Conservation (phyloP, 768 basidiomycete species). For the Terana coerulea region DNA sequence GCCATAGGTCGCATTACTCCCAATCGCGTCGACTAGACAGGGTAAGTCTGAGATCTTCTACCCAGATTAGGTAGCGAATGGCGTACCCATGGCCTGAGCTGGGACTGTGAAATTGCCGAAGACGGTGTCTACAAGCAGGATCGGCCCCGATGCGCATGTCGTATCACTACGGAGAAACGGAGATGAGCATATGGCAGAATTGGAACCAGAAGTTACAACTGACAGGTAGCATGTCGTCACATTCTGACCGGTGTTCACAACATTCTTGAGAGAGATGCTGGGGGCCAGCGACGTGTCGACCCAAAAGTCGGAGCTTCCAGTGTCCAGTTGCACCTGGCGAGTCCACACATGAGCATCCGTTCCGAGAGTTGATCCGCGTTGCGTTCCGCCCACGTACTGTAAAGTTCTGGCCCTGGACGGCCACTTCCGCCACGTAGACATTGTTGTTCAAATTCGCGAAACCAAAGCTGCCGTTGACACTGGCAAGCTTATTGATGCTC, state of each 20-base stretch:
- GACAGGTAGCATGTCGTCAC: constrained; percentile 3
- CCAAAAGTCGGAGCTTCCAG: constrained; percentile 16
- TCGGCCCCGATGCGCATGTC: constrained; percentile 8
- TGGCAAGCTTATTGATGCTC: background rate
- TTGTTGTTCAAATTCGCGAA: constrained; percentile 8
- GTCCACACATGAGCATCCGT: too few relatives aligned
- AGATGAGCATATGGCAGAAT: background rate
- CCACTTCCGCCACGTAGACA: constrained; percentile 4
- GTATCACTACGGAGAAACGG: constrained; percentile 5
- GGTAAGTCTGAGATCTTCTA: background rate
- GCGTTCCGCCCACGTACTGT: constrained; percentile 6
- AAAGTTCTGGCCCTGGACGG: constrained; percentile 7
- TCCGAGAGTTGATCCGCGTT: too few relatives aligned
- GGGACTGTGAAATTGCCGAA: constrained; percentile 12
- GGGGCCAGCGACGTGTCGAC: background rate
- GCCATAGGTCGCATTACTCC: constrained; percentile 11
- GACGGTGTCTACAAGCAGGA: constrained; percentile 3
- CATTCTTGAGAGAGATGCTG: background rate
- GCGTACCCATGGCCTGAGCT: constrained; percentile 14
- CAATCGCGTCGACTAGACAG: constrained; percentile 7
- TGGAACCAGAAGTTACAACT: too few relatives aligned
- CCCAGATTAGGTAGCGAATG: background rate
- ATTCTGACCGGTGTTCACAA: background rate
- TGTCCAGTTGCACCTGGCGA: constrained; percentile 16
- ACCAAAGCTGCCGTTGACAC: background rate